phyloP scores from a whole-genome alignment of 2,329 filamentous ascomycete genomes.

The Colletotrichum sp. region DNA sequence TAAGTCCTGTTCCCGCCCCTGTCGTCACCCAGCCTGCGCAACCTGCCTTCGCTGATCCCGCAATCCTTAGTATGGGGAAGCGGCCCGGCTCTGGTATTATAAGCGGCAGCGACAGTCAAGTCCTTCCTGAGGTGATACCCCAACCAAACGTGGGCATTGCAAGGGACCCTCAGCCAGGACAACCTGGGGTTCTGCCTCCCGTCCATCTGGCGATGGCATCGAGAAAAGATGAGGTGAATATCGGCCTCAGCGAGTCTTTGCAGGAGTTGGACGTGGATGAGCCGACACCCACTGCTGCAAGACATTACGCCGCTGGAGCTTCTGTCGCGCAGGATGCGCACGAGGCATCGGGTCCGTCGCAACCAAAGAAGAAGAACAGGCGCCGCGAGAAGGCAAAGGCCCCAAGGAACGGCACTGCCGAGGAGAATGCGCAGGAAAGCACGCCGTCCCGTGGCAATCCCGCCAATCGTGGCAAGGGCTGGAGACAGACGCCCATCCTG shows the following conservation, averaged over 20 bases:
- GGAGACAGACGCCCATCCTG: conserved; percentile 65
- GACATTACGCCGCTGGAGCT: conserved; percentile 6
- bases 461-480: conserved; percentile 52
- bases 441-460: conserved; percentile 15
- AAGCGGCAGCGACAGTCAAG: conserved; percentile 21
- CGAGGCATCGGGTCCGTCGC: conserved; percentile 23
- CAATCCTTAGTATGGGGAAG: conserved; percentile 74
- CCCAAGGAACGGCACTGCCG: conserved; percentile 25
- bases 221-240: background rate
- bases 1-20: conserved; percentile 29
- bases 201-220: background rate
- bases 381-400: conserved; percentile 36
- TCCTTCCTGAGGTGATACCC: conserved; percentile 8
- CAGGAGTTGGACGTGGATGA: conserved; percentile 27
- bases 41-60: conserved; percentile 75
- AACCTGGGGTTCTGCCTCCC: conserved; percentile 24
- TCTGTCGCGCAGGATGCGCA: background rate
- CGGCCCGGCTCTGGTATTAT: conserved; percentile 37
- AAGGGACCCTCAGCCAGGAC: conserved; percentile 30
- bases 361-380: conserved; percentile 28
- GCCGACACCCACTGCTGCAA: conserved; percentile 22
- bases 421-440: conserved; percentile 16
- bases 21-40: conserved; percentile 32
- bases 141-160: conserved; percentile 36
- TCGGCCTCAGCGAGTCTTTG: conserved; percentile 24